phyloP scores from a whole-genome alignment of 192 early-diverging fungal species.

The Physocladia obscura region DNA sequence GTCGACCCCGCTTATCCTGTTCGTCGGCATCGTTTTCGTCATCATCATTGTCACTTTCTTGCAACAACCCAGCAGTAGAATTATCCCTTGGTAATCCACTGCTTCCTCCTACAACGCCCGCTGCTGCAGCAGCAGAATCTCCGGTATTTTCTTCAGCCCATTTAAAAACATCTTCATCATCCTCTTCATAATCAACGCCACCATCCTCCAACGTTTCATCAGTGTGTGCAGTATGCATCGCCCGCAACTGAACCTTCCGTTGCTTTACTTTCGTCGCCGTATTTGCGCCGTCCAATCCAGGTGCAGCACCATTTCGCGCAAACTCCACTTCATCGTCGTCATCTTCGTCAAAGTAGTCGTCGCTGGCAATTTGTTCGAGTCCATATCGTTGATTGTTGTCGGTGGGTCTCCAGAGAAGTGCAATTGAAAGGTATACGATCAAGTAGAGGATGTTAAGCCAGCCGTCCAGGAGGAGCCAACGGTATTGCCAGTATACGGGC shows the following conservation, averaged over 20 bases:
- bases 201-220: slow-evolving; percentile 25
- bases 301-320: not conserved
- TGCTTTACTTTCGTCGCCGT: not conserved
- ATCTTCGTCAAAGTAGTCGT: slow-evolving; percentile 57
- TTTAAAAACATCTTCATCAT: slow-evolving; percentile 45
- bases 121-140: no score
- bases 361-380: slow-evolving; percentile 77
- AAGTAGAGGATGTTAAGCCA: slow-evolving; percentile 90
- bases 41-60: no score
- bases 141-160: slow-evolving; percentile 49
- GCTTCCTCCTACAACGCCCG: no score
- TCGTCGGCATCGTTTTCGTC: no score
- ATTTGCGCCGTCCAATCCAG: not conserved
- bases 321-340: slow-evolving; percentile 7
- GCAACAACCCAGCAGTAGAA: not conserved
- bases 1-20: no score
- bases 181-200: slow-evolving; percentile 49
- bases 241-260: slow-evolving; percentile 4
- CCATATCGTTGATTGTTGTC: slow-evolving; percentile 88
- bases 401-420: slow-evolving; percentile 90
- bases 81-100: not conserved
- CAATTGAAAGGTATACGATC: slow-evolving; percentile 72
- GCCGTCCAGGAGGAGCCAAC: slow-evolving; percentile 91
- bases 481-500: slow-evolving; percentile 75
- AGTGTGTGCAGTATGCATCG: slow-evolving; percentile 16